phyloP scores from a whole-genome alignment of 108 stramenopile species.

The Nannochloropsis granulata region DNA sequence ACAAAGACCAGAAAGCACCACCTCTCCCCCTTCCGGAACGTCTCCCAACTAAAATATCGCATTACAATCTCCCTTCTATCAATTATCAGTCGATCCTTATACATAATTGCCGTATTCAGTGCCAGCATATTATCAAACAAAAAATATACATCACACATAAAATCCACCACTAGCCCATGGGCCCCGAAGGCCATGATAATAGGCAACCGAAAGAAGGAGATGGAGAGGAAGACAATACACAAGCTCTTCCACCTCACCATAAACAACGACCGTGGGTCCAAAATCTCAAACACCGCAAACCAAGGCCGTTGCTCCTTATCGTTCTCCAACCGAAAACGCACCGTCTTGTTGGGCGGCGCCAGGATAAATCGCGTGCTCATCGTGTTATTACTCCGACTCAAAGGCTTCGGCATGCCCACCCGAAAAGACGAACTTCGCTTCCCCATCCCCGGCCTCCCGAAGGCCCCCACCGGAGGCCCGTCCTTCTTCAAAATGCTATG shows the following conservation, averaged over 20 bases:
- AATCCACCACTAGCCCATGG: not conserved
- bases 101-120: not conserved
- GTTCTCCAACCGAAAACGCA: not conserved
- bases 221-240: not conserved
- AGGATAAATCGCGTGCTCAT: not conserved
- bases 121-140: not conserved
- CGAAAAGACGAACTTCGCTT: not conserved
- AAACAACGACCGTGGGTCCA: not conserved
- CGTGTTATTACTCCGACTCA: not conserved
- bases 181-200: not conserved
- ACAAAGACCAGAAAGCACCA: not conserved
- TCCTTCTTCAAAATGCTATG: not conserved
- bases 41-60: not conserved
- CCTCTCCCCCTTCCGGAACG: not conserved
- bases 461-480: not conserved
- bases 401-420: not conserved
- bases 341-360: not conserved
- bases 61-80: not conserved
- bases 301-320: not conserved
- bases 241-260: not conserved
- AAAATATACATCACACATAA: not conserved
- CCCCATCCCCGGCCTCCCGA: not conserved
- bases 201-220: not conserved
- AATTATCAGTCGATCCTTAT: not conserved
- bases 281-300: not conserved